Evolutionary conservation across 257 asterid genomes (phyloP).

Genomic region (Solanum rostratum): DNA sequence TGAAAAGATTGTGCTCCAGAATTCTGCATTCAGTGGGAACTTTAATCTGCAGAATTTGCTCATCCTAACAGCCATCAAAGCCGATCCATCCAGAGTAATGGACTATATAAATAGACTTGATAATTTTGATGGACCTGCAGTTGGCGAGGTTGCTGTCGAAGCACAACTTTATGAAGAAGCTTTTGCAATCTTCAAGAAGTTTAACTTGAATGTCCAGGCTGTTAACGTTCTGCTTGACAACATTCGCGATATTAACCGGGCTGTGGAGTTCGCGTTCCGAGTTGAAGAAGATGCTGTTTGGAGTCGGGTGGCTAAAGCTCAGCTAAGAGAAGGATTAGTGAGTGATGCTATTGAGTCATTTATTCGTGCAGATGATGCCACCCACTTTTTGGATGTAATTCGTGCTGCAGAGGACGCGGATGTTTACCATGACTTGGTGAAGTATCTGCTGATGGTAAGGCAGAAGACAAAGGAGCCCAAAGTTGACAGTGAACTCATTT

Average conservation of each 20-base stretch:
- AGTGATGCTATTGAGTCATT: slow-evolving; percentile 98
- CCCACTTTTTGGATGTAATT: slow-evolving; percentile 84
- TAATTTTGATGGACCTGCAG: slow-evolving; percentile 99
- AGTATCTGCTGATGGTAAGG: slow-evolving; percentile 95
- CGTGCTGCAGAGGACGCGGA: slow-evolving; percentile 79
- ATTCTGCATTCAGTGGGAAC: slow-evolving; percentile 98
- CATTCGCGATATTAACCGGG: slow-evolving; percentile 84
- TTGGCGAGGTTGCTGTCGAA: slow-evolving; percentile 97
- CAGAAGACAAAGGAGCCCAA: slow-evolving; percentile 93
- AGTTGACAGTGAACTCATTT: slow-evolving; percentile 97
- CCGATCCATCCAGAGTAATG: slow-evolving; percentile 97
- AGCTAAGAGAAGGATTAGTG: slow-evolving; percentile 91
- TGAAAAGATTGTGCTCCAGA: slow-evolving; percentile 96
- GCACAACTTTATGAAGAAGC: slow-evolving; percentile 93
- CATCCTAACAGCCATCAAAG: slow-evolving; percentile 91
- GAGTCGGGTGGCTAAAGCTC: slow-evolving; percentile 99
- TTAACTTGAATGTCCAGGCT: slow-evolving; percentile 98
- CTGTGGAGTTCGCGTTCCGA: slow-evolving; percentile 96
- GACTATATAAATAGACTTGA: slow-evolving; percentile 94
- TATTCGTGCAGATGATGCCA: slow-evolving; percentile 93
- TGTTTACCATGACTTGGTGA: slow-evolving; percentile 91
- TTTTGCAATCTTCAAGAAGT: slow-evolving; percentile 91
- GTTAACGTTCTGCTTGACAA: slow-evolving; percentile 84
- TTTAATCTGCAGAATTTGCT: slow-evolving; percentile 89
- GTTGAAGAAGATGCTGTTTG: slow-evolving; percentile 98